Conservation (phyloP, 805 yeast genomes). For the Cyberlindnera maclurae region DNA sequence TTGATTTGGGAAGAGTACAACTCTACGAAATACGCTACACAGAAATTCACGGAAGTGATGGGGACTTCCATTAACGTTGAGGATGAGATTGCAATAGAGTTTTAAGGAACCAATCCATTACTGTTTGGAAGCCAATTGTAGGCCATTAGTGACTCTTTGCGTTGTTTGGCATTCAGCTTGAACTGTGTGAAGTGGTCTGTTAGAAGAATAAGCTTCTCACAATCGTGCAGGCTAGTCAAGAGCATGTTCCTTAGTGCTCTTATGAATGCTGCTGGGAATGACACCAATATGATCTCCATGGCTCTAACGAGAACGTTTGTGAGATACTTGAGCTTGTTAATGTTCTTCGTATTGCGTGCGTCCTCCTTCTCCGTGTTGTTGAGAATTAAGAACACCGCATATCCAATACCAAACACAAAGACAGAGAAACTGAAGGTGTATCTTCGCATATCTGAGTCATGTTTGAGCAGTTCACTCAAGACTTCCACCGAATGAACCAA, state of each 20-base stretch:
- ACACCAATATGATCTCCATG: conserved; percentile 23
- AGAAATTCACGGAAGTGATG: conserved; percentile 11
- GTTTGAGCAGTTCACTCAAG: conserved; percentile 12
- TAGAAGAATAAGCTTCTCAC: conserved; percentile 18
- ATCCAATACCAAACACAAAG: conserved; percentile 17
- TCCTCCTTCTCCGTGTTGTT: conserved; percentile 11
- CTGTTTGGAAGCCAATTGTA: conserved; percentile 30
- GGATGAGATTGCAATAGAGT: conserved; percentile 18
- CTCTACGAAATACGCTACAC: conserved; percentile 24
- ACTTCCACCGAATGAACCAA: conserved; percentile 15
- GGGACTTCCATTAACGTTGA: conserved; percentile 16
- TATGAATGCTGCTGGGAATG: conserved; percentile 23
- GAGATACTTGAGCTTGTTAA: conserved; percentile 20
- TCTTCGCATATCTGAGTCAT: conserved; percentile 15
- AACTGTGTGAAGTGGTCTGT: conserved; percentile 16
- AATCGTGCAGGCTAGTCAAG: conserved; percentile 18
- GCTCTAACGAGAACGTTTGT: conserved; percentile 19
- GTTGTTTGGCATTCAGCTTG: conserved; percentile 17
- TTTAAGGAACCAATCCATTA: conserved; percentile 27
- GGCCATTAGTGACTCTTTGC: conserved; percentile 26
- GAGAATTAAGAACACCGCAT: conserved; percentile 16
- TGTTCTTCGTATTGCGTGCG: conserved; percentile 11
- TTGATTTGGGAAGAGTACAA: conserved; percentile 33
- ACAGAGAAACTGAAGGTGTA: conserved; percentile 19
- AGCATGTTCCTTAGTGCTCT: conserved; percentile 20